A percentile compares a stretch with the other conserved stretches of the same genome.
Conservation (phyloP, 2,329 filamentous ascomycete genomes). For the Mariannaea sp. region DNA sequence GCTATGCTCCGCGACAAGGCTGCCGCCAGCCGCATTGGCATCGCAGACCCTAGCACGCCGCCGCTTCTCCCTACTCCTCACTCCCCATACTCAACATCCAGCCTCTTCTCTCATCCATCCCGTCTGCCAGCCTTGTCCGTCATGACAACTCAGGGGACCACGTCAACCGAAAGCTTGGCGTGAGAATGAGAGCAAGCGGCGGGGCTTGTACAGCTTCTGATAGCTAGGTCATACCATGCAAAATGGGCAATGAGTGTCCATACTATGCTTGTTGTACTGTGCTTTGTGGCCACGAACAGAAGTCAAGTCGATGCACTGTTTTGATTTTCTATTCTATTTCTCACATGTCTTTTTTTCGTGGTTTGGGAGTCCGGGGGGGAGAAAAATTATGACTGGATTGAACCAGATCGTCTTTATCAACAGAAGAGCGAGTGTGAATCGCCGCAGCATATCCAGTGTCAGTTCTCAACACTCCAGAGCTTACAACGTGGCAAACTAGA, state of each 20-base stretch:
- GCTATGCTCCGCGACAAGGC: conserved; percentile 58
- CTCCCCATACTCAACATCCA: conserved; percentile 34
- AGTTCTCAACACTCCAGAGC: neutral
- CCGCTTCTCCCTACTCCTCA: conserved; percentile 22
- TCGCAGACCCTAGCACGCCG: conserved; percentile 43
- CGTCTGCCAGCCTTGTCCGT: conserved; percentile 30
- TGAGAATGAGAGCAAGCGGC: conserved; percentile 9
- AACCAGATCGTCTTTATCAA: neutral
- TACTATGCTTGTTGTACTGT: no score
- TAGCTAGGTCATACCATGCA: neutral
- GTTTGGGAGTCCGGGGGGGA: neutral
- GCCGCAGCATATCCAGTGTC: neutral
- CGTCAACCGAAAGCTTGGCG: conserved; percentile 34
- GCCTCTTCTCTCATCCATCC: conserved; percentile 32
- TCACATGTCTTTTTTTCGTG: no score
- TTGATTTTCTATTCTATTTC: no score
- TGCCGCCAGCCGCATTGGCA: conserved; percentile 53
- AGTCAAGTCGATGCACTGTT: no score
- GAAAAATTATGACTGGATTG: neutral
- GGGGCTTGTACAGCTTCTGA: neutral
- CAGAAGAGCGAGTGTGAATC: neutral
- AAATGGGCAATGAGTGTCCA: no score
- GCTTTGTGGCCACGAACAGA: no score
- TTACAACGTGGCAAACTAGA: neutral
- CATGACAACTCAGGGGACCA: conserved; percentile 28